Base-by-base conservation (phyloP, 2,329 filamentous ascomycete species). In the Pyrenochaeta sp. region DNA sequence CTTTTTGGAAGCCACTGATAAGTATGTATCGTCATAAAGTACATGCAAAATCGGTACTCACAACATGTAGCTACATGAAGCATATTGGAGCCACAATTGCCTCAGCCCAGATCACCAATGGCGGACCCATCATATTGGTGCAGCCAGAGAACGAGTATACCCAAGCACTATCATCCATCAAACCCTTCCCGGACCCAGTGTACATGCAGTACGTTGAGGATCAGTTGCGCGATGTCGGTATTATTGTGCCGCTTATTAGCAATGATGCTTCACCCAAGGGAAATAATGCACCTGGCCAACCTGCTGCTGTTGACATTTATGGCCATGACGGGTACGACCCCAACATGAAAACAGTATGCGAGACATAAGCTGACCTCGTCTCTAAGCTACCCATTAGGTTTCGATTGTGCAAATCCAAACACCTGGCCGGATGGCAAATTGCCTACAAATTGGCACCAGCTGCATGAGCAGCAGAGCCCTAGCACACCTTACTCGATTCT, bases 61-160 rank as follows among this genome's bases (percentile, higher is more conserved):
- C 24, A 3, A 2, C 3, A 9, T 4, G 25, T 52, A 85, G 84
- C 61, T 91, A 92, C 64, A 83, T 87, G 62, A 75, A 81, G 6
- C 81, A 86, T 8, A 83, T 93, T 48, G 85, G 85, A 27, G 82
- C 82, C 12, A 86, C 88, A 8, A 89, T 96, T 64, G 90, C 91
- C 3, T 86, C 88, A 53, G 88, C 86, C 0, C 91, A 95, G 68
- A 93, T 96, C 68, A 94, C 91, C 1, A 91, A 93, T 51, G 91
- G 90, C 0, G 92, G 92, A 0, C 91, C 91, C 0, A 84, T 96
- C 7, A 91, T 96, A 58, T 79, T 94, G 1, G 84, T 90, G 42
- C 92, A 96, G 73, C 89, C 90, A 0, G 92, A 96, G 73, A 96
- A 95, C 61, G 92, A 95, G 73, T 93, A 94, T 71, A 88, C 85